Evolutionary conservation across 352 stramenopile species (phyloP), one percentile per base, ranked within the genome.

Genomic region (Globisporangium abappressorium): DNA sequence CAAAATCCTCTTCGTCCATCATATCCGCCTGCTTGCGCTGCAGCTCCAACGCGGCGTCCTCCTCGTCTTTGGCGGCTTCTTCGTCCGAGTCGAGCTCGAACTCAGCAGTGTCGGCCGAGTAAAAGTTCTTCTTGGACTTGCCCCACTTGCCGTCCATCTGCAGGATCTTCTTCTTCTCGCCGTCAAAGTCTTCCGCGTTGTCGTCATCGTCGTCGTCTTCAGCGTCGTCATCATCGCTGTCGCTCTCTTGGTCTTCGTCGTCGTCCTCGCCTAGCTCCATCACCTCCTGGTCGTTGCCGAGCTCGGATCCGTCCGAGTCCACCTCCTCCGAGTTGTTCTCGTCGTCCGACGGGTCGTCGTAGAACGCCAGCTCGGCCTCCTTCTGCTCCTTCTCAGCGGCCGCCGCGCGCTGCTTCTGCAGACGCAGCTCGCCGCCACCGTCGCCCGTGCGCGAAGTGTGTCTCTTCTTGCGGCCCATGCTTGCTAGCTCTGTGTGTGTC

Each of bases 1-100:
- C 88, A 74, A 94, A 94, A 69, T 96, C 88, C 61, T 93, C 87
- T 59, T 93, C 84, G 73, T 93, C 88, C 84, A 96, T 90, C 80
- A 94, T 84, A 22, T 84, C 78, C 6, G 82, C 82, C 77, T 96
- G 86, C 62, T 94, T 93, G 61, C 80, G 83, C 73, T 96, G 88
- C 57, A 96, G 63, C 65, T 96, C 88, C 5, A 96, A 65, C 49
- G 88, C 88, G 15, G 86, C 88, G 59, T 90, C 84, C 58, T 96
- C 88, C 77, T 96, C 88, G 49, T 96, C 88, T 55, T 91, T 87
- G 2, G 85, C 86, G 18, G 78, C 75, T 54, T 94, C 88, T 57
- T 94, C 85, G 68, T 94, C 87, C 28, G 79, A 91, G 41, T 93
- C 85, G 8, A 93, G 57, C 59, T 95, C 87, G 55, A 87, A 94